Evolutionary conservation across 2,329 filamentous ascomycete species (phyloP).

Genomic region (Paraphaeosphaeria sporulosa): DNA sequence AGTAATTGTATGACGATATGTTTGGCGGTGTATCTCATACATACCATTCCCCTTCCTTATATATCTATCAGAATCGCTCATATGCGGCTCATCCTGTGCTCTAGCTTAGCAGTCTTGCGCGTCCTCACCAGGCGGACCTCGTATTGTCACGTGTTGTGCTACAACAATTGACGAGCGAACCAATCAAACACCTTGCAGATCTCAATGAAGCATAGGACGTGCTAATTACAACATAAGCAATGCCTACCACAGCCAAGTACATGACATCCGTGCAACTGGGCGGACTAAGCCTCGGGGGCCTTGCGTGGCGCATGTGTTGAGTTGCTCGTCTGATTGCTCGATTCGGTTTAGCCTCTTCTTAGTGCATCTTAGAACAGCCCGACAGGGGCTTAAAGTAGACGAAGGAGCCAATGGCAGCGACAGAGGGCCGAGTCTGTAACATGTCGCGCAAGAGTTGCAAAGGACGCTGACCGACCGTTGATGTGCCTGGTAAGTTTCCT

Average conservation of each 20-base stretch:
- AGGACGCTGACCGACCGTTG: neutral
- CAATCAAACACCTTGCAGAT: slow-evolving; percentile 16
- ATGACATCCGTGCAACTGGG: neutral
- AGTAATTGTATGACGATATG: neutral
- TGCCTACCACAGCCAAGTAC: slow-evolving; percentile 4
- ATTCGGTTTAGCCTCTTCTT: slow-evolving; percentile 9
- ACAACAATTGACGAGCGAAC: slow-evolving; percentile 17
- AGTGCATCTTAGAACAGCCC: neutral
- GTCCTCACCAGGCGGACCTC: neutral
- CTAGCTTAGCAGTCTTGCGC: slow-evolving; percentile 4
- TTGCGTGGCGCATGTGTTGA: slow-evolving; percentile 6
- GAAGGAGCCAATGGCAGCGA: neutral
- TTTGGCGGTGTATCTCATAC: neutral
- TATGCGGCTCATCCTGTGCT: too few species aligned
- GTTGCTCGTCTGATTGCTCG: slow-evolving; percentile 12
- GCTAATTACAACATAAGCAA: neutral
- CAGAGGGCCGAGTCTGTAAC: neutral
- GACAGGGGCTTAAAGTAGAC: neutral
- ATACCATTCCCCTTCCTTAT: neutral
- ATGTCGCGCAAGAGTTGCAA: neutral
- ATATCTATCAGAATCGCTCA: too few species aligned
- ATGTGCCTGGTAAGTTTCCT: neutral
- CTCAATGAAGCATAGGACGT: slow-evolving; percentile 7
- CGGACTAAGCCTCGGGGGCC: slow-evolving; percentile 5
- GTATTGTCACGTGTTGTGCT: neutral